Conservation (phyloP, 257 asterid genomes). For the Schizonepeta tenuifolia region DNA sequence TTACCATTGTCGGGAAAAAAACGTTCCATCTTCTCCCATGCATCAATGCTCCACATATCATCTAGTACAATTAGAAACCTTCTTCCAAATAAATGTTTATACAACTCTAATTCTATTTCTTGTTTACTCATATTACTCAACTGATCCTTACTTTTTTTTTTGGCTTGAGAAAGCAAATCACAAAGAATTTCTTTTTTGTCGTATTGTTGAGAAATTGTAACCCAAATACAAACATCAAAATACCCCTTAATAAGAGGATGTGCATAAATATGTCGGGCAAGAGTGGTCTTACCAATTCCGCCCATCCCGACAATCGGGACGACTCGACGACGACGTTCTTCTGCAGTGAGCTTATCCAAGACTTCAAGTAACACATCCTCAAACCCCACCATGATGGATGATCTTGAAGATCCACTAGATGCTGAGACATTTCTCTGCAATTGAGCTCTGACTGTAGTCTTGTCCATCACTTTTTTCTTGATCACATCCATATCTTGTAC, state of each 20-base stretch:
- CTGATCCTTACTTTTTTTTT: neutral
- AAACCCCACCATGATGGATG: neutral
- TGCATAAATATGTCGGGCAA: neutral
- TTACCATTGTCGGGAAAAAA: neutral
- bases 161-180: too few relatives aligned
- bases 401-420: too few relatives aligned
- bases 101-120: neutral
- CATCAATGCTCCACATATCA: neutral
- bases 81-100: neutral
- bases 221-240: neutral
- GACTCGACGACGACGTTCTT: neutral
- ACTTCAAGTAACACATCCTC: neutral
- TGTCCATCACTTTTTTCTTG: too few relatives aligned
- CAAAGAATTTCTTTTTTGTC: too few relatives aligned
- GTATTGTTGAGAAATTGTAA: neutral
- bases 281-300: too few relatives aligned
- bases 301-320: neutral
- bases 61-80: neutral
- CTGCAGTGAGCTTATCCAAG: neutral
- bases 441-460: neutral
- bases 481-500: too few relatives aligned
- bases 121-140: neutral
- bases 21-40: neutral
- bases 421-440: neutral
- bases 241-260: neutral